phyloP scores from a whole-genome alignment of 495 filamentous ascomycete species.

The Neurospora sp. region DNA sequence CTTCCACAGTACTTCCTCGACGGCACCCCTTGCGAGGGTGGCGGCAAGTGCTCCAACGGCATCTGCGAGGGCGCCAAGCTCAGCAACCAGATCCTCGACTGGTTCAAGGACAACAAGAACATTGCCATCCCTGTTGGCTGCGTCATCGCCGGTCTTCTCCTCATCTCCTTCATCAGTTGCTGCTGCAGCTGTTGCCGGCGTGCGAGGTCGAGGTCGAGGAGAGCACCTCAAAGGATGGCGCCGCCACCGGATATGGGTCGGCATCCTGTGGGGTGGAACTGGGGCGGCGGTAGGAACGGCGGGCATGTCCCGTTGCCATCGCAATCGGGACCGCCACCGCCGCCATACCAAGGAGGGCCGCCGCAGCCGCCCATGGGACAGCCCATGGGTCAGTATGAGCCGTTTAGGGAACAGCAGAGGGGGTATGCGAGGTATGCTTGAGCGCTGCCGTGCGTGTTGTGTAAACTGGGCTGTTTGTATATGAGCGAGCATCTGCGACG shows the following conservation, averaged over 20 bases:
- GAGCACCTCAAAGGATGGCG: constrained; percentile 1
- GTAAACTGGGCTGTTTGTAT: background rate
- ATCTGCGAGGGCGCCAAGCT: constrained; percentile 55
- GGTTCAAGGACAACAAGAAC: constrained; percentile 60
- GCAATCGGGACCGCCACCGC: background rate
- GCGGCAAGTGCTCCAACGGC: constrained; percentile 69
- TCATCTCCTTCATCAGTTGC: constrained; percentile 53
- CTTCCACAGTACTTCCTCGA: constrained; percentile 93
- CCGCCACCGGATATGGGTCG: background rate
- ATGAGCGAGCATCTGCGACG: background rate
- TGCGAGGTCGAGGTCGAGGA: background rate
- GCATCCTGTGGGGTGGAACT: background rate
- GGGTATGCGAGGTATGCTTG: background rate
- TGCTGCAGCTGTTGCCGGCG: constrained; percentile 44
- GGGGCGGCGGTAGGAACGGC: background rate
- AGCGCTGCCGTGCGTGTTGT: background rate
- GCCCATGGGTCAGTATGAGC: background rate
- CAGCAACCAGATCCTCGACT: constrained; percentile 50
- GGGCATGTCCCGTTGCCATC: background rate
- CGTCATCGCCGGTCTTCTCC: constrained; percentile 56
- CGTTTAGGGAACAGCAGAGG: background rate
- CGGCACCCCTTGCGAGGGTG: constrained; percentile 76
- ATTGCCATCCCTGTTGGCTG: constrained; percentile 65
- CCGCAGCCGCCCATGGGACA: background rate
- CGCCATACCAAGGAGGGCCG: background rate